Evolutionary conservation across 176 grass and related monocot genomes (phyloP).

Genomic region (Chrysopogon serrulatus): DNA sequence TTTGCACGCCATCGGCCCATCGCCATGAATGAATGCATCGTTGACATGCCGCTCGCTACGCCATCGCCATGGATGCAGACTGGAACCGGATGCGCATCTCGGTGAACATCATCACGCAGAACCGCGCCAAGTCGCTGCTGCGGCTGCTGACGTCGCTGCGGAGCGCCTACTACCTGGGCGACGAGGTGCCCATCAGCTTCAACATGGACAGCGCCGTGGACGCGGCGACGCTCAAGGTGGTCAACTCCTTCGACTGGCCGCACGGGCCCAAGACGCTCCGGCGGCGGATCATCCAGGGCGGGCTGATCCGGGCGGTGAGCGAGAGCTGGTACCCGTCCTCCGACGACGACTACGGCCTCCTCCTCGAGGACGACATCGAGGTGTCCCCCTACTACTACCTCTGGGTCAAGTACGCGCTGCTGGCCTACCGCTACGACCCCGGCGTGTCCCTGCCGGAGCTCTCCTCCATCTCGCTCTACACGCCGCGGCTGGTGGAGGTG

Average conservation of each 20-base stretch:
- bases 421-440: constrained; percentile 88
- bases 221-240: constrained; percentile 59
- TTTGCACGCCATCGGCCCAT: background rate
- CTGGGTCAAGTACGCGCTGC: constrained; percentile 88
- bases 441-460: constrained; percentile 69
- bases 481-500: constrained; percentile 87
- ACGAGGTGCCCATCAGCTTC: constrained; percentile 87
- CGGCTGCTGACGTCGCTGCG: constrained; percentile 60
- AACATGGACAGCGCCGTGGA: constrained; percentile 99
- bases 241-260: constrained; percentile 60
- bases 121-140: constrained; percentile 54
- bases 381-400: constrained; percentile 98
- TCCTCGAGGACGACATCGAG: constrained; percentile 97
- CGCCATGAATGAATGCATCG: background rate
- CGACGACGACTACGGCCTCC: constrained; percentile 87
- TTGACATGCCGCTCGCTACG: too few species aligned
- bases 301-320: constrained; percentile 89
- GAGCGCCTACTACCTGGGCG: constrained; percentile 69
- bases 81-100: constrained; percentile 93
- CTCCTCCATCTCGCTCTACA: constrained; percentile 91
- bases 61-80: constrained; percentile 33
- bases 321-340: constrained; percentile 91
- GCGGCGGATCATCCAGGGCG: constrained; percentile 90
- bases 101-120: constrained; percentile 98
- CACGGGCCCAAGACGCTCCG: constrained; percentile 77